Evolutionary conservation across 2,329 filamentous ascomycete genomes (phyloP).

Genomic region (Paecilomyces formosus): DNA sequence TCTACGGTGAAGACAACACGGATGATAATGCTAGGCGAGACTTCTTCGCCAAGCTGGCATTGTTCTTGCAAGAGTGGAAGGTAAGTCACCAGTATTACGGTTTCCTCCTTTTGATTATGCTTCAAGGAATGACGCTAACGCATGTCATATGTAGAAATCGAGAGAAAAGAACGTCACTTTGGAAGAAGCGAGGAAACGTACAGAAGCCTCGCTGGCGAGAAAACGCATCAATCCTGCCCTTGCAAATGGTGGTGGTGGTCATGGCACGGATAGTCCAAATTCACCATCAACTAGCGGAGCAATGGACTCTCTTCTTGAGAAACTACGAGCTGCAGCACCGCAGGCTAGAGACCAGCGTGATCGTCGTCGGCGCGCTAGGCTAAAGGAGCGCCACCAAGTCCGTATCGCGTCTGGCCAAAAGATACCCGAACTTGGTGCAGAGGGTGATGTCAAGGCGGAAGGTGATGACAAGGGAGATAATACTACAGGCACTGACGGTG

Average conservation of each 20-base stretch:
- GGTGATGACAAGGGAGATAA: conserved; percentile 35
- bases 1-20: conserved; percentile 87
- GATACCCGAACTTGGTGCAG: conserved; percentile 58
- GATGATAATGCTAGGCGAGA: conserved; percentile 92
- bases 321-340: conserved; percentile 84
- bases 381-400: conserved; percentile 87
- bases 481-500: conserved; percentile 26
- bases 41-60: conserved; percentile 89
- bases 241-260: conserved; percentile 49
- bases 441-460: conserved; percentile 55
- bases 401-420: conserved; percentile 83
- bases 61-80: conserved; percentile 90
- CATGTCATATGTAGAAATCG: conserved; percentile 55
- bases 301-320: conserved; percentile 94
- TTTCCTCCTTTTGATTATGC: neutral
- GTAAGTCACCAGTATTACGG: conserved; percentile 31
- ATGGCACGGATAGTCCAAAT: conserved; percentile 43
- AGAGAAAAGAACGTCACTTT: conserved; percentile 80
- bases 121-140: conserved; percentile 3
- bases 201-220: conserved; percentile 87
- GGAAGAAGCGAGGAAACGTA: conserved; percentile 76
- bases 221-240: conserved; percentile 62
- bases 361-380: conserved; percentile 71
- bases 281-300: conserved; percentile 74
- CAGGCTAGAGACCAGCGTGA: conserved; percentile 85